A percentile compares a stretch with the other conserved stretches of the same genome.
Evolutionary conservation across 345 rosid genomes (phyloP).

Genomic region (Laguncularia racemosa): DNA sequence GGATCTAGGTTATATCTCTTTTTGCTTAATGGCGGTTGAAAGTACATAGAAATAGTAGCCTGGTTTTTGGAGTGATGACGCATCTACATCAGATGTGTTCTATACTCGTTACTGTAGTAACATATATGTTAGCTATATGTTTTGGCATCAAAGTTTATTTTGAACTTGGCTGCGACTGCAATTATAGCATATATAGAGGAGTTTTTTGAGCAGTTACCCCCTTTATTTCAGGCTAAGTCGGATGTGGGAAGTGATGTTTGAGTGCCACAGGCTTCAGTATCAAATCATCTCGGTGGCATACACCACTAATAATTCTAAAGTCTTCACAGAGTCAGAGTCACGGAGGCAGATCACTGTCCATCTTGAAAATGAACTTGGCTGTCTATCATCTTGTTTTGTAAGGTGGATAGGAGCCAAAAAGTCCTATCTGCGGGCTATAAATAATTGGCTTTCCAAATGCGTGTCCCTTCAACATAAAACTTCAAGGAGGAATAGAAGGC

Average conservation of each 20-base stretch:
- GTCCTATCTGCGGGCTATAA: conserved; percentile 59
- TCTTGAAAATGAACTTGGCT: conserved; percentile 59
- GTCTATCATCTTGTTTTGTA: conserved; percentile 49
- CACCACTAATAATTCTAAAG: conserved; percentile 33
- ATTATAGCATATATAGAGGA: too few relatives aligned
- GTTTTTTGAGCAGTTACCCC: not conserved
- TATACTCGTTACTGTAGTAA: too few relatives aligned
- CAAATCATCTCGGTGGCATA: conserved; percentile 44
- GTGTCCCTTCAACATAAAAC: conserved; percentile 20
- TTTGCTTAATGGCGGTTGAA: too few relatives aligned
- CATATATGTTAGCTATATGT: not conserved
- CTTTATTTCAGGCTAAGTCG: conserved; percentile 55
- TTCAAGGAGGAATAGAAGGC: conserved; percentile 30
- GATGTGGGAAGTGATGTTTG: conserved; percentile 92
- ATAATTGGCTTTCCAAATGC: conserved; percentile 71
- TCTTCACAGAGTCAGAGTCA: conserved; percentile 50
- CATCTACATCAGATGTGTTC: too few relatives aligned
- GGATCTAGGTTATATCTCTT: too few relatives aligned
- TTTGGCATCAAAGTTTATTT: not conserved
- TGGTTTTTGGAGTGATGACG: too few relatives aligned
- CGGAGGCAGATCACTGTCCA: conserved; percentile 45
- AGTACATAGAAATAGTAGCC: too few relatives aligned
- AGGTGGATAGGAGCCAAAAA: conserved; percentile 73
- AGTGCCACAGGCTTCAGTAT: conserved; percentile 80
- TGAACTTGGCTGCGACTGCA: not conserved